Conservation (phyloP, 2,329 filamentous ascomycete species). For the Lasiodiplodia theobromae region DNA sequence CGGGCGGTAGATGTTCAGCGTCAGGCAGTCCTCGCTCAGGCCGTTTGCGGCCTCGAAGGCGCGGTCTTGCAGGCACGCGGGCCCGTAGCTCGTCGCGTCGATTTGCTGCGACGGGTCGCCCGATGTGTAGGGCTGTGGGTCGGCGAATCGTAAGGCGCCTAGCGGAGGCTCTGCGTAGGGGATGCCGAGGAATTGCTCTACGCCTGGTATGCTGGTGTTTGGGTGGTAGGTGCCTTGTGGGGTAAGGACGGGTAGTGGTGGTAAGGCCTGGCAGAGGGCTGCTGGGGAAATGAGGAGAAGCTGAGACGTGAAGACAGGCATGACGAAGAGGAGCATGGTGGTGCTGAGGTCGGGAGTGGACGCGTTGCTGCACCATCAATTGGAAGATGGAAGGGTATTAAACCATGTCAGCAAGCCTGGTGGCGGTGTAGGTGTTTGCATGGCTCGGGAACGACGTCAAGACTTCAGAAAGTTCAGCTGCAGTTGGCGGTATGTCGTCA, state of each 20-base stretch:
- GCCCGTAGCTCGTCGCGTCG: slow-evolving; percentile 50
- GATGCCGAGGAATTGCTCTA: slow-evolving; percentile 30
- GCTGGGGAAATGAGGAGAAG: background rate
- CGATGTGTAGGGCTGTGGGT: slow-evolving; percentile 28
- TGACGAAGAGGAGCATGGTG: background rate
- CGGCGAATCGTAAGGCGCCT: slow-evolving; percentile 28
- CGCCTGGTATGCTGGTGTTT: slow-evolving; percentile 1
- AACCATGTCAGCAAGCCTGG: background rate
- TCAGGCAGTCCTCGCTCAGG: slow-evolving; percentile 41
- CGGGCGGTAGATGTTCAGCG: slow-evolving; percentile 40
- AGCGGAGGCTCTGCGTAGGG: slow-evolving; percentile 28
- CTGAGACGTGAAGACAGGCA: background rate
- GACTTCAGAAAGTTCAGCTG: background rate
- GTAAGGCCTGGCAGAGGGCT: background rate
- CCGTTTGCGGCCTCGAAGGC: background rate
- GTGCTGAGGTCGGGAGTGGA: background rate
- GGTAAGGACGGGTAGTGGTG: background rate
- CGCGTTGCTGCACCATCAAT: background rate
- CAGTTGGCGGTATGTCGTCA: background rate
- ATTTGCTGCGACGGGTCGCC: slow-evolving; percentile 51
- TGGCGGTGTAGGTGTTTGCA: background rate
- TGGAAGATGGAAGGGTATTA: background rate
- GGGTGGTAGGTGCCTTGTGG: slow-evolving; percentile 20
- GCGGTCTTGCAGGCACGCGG: slow-evolving; percentile 52
- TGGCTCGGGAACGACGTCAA: background rate